These are phyloP conservation scores for Vitis hybrid DNA, from an alignment of 177 flowering plant species.

Conservation along the genomic window DNA sequence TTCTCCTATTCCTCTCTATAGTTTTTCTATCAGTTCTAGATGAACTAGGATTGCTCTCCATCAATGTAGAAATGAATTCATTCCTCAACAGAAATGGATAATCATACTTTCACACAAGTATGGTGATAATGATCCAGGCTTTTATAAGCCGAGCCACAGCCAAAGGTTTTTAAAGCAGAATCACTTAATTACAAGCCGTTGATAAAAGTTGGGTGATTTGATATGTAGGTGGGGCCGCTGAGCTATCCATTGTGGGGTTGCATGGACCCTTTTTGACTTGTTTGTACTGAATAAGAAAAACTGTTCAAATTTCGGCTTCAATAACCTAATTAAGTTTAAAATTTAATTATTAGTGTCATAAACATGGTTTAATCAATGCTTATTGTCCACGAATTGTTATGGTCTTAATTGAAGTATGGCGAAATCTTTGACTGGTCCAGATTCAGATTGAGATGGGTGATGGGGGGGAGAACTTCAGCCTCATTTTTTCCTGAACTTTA, in stretches of 20 bases:
- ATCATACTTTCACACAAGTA: background rate
- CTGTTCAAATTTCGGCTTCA: conserved; percentile 1
- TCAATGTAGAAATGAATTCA: background rate
- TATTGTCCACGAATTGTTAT: too few relatives aligned
- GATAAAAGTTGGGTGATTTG: conserved; percentile 4
- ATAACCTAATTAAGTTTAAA: background rate
- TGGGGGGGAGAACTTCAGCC: too few relatives aligned
- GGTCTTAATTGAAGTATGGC: too few relatives aligned
- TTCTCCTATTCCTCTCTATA: conserved; percentile 61
- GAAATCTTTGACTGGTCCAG: too few relatives aligned
- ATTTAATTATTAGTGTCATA: too few relatives aligned
- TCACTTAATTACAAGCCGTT: background rate
- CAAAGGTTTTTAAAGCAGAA: background rate
- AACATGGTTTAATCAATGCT: too few relatives aligned
- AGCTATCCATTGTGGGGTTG: background rate
- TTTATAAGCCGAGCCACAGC: background rate
- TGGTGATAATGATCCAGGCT: background rate
- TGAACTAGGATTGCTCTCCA: conserved; percentile 32
- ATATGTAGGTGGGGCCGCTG: background rate
- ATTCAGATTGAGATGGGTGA: too few relatives aligned
- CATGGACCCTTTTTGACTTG: conserved; percentile 1
- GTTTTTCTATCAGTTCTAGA: conserved; percentile 48
- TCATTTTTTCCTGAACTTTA: too few relatives aligned
- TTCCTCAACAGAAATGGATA: background rate
- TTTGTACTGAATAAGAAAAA: background rate